Percentiles rank a stretch among this genome's conserved stretches.
These are phyloP conservation scores for Starmerella roubikii DNA, from an alignment of 805 yeast species.

Conservation along the genomic window DNA sequence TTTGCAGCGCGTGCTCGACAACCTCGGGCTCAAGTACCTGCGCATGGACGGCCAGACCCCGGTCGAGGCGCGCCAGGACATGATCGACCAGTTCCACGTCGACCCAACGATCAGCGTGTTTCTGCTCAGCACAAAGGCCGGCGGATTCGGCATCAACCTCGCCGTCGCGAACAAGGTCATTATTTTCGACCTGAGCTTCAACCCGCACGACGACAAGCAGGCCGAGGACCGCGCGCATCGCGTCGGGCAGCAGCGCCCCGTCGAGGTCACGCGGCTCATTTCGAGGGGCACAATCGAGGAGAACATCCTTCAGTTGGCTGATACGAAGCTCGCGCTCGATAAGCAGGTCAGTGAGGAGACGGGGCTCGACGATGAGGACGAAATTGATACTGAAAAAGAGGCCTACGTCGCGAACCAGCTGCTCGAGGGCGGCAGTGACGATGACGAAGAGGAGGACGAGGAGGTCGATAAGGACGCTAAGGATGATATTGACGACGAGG, in stretches of 20 bases:
- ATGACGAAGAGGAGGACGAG: constrained; percentile 2
- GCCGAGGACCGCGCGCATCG: constrained; percentile 98
- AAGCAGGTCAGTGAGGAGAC: constrained; percentile 29
- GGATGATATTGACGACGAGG: background rate
- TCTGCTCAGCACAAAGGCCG: constrained; percentile 86
- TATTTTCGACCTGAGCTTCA: constrained; percentile 85
- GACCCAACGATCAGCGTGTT: constrained; percentile 74
- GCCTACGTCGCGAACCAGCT: constrained; percentile 29
- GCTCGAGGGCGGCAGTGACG: constrained; percentile 16
- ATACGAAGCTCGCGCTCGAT: constrained; percentile 82
- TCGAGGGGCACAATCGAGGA: constrained; percentile 73
- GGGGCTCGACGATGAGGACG: constrained; percentile 22
- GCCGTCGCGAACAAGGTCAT: constrained; percentile 90
- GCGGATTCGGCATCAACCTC: constrained; percentile 95
- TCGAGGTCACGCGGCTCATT: constrained; percentile 61
- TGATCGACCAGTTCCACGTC: constrained; percentile 79
- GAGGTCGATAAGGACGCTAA: background rate
- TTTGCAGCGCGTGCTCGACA: constrained; percentile 58
- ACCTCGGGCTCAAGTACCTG: constrained; percentile 53
- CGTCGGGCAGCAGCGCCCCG: constrained; percentile 85
- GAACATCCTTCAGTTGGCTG: constrained; percentile 71
- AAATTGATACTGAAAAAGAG: constrained; percentile 27
- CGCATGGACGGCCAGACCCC: constrained; percentile 89
- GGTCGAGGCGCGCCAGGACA: constrained; percentile 82
- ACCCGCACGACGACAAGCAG: constrained; percentile 97